Conservation (phyloP, 129 eudicot genomes). For the Heracleum sosnowskyi region DNA sequence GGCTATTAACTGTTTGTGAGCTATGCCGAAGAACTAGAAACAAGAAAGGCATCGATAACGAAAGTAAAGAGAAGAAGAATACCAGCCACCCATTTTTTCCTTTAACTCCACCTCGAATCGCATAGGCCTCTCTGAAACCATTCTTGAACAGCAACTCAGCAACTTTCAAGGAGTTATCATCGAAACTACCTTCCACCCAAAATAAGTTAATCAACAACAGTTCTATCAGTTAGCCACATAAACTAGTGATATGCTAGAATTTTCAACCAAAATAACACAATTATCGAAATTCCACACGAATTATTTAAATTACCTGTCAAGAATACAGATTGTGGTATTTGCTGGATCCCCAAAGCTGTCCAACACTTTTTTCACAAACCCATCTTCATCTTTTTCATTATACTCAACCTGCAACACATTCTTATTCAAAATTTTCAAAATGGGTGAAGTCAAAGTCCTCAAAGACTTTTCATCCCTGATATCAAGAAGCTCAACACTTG, state of each 20-base stretch:
- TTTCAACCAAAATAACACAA: background rate
- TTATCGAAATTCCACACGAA: background rate
- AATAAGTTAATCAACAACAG: slow-evolving; percentile 32
- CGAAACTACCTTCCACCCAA: slow-evolving; percentile 96
- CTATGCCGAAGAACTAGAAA: background rate
- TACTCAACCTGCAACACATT: slow-evolving; percentile 49
- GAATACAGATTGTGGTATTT: slow-evolving; percentile 52
- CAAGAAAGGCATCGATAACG: background rate
- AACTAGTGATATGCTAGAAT: background rate
- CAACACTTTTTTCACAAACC: slow-evolving; percentile 49
- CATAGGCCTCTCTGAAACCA: slow-evolving; percentile 92
- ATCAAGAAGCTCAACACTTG: slow-evolving; percentile 61
- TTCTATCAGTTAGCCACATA: background rate
- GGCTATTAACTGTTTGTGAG: background rate
- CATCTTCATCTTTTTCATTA: slow-evolving; percentile 59
- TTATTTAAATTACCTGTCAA: slow-evolving; percentile 69
- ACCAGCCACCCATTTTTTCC: slow-evolving; percentile 98
- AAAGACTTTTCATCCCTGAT: slow-evolving; percentile 67
- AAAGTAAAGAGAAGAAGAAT: slow-evolving; percentile 14
- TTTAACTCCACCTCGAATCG: slow-evolving; percentile 76
- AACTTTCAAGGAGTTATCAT: slow-evolving; percentile 80
- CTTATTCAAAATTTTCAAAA: slow-evolving; percentile 59
- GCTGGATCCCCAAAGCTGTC: slow-evolving; percentile 45
- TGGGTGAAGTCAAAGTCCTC: slow-evolving; percentile 54
- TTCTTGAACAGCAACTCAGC: slow-evolving; percentile 73